Conservation (phyloP, 1,139 yeast species). For the Blastobotrys persicus region DNA sequence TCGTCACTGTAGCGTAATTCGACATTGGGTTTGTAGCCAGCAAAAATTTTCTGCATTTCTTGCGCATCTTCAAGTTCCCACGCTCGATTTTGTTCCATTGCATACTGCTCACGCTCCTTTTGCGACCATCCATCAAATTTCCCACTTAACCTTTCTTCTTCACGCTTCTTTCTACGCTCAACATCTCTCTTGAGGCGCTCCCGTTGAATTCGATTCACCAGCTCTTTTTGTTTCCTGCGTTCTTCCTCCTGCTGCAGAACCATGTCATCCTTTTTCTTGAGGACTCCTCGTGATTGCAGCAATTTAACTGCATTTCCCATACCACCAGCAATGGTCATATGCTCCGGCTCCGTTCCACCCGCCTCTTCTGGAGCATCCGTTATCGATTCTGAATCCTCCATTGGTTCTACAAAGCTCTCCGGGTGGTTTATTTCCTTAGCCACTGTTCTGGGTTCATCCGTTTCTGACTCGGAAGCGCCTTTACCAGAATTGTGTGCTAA, state of each 20-base stretch:
- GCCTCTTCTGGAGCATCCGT: constrained; percentile 1
- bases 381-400: background rate
- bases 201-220: constrained; percentile 28
- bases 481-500: constrained; percentile 6
- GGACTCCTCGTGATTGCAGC: constrained; percentile 47
- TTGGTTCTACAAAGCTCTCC: constrained; percentile 9
- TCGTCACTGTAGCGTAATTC: constrained; percentile 68
- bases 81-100: constrained; percentile 42
- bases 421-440: constrained; percentile 5
- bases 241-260: constrained; percentile 25
- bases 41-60: constrained; percentile 38
- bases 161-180: constrained; percentile 38
- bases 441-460: background rate
- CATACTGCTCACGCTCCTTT: constrained; percentile 37
- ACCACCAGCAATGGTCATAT: constrained; percentile 43
- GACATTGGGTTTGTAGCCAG: constrained; percentile 62
- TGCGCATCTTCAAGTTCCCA: constrained; percentile 33
- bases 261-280: constrained; percentile 32
- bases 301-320: constrained; percentile 58
- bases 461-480: background rate
- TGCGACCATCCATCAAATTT: constrained; percentile 34
- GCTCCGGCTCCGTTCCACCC: constrained; percentile 1
- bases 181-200: constrained; percentile 30
- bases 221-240: constrained; percentile 30
- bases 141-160: constrained; percentile 31